These are phyloP conservation scores for Sicyos edulis DNA, from an alignment of 306 rosid genomes.

Conservation along the genomic window DNA sequence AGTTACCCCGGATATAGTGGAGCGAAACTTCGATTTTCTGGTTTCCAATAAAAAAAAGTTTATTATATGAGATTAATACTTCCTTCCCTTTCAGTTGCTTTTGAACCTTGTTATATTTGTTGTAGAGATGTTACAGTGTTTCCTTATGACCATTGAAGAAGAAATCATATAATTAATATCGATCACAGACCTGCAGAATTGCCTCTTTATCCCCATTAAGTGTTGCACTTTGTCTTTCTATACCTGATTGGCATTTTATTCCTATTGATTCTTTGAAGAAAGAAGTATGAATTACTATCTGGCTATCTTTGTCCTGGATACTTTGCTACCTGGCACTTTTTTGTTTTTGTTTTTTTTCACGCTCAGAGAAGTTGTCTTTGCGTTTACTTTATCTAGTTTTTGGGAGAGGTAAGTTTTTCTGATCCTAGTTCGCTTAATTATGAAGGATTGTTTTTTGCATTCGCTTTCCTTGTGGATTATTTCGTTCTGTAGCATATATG, in stretches of 20 bases:
- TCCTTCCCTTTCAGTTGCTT: background rate
- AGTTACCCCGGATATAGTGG: too few relatives aligned
- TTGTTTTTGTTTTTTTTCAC: background rate
- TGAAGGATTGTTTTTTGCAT: background rate
- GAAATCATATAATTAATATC: background rate
- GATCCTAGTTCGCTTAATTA: background rate
- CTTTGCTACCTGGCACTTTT: background rate
- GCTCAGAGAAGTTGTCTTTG: background rate
- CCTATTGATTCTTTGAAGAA: background rate
- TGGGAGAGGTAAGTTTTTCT: too few relatives aligned
- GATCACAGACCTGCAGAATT: background rate
- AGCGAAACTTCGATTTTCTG: too few relatives aligned
- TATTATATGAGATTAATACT: background rate
- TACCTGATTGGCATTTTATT: background rate
- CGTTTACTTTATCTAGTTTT: background rate
- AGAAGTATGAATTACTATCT: constrained; percentile 7
- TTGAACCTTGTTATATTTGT: background rate
- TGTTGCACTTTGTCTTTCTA: constrained; percentile 5
- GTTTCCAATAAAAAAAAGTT: too few relatives aligned
- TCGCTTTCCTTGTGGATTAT: background rate
- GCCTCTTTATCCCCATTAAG: background rate
- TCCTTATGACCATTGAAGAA: background rate
- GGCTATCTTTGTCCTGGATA: background rate
- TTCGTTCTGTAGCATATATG: background rate
- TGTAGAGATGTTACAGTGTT: background rate